Percentiles rank a stretch among this genome's conserved stretches.
Evolutionary conservation across 75 land plant species (phyloP).

Genomic region (Cupressus sempervirens): DNA sequence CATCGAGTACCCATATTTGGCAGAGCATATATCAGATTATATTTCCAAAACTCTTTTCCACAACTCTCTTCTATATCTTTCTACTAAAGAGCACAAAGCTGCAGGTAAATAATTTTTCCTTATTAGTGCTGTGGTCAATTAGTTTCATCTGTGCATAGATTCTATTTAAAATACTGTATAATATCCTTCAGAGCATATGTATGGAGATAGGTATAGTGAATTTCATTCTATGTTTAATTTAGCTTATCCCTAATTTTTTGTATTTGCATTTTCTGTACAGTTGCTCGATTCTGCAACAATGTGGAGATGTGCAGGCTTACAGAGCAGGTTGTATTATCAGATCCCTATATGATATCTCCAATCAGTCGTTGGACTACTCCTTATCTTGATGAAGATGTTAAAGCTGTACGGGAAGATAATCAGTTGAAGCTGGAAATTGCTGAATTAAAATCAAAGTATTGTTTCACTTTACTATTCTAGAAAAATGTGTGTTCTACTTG

Average conservation of each 20-base stretch:
- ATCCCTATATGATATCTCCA: conserved; percentile 79
- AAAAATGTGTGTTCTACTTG: not conserved
- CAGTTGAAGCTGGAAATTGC: conserved; percentile 81
- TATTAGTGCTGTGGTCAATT: not conserved
- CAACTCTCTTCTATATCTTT: conserved; percentile 70
- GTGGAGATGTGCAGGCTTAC: conserved; percentile 91
- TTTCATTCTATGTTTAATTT: not conserved
- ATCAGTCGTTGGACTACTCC: conserved; percentile 90
- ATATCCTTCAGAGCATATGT: not conserved
- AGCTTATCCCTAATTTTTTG: not conserved
- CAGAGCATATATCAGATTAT: conserved; percentile 90
- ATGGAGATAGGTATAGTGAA: not conserved
- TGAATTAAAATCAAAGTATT: conserved; percentile 74
- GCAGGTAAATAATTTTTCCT: conserved; percentile 39
- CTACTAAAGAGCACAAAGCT: conserved; percentile 71
- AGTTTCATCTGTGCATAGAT: not conserved
- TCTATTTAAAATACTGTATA: not conserved
- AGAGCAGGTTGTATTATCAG: conserved; percentile 91
- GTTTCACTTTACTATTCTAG: conserved; percentile 1
- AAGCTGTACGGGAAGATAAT: conserved; percentile 73
- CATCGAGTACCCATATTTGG: conserved; percentile 78
- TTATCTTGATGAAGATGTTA: conserved; percentile 84
- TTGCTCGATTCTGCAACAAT: conserved; percentile 89
- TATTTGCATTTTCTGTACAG: conserved; percentile 39
- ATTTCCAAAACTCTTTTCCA: conserved; percentile 84